Base-by-base conservation (phyloP, 2,329 filamentous ascomycete genomes). In the Coniochaeta prunicola region DNA sequence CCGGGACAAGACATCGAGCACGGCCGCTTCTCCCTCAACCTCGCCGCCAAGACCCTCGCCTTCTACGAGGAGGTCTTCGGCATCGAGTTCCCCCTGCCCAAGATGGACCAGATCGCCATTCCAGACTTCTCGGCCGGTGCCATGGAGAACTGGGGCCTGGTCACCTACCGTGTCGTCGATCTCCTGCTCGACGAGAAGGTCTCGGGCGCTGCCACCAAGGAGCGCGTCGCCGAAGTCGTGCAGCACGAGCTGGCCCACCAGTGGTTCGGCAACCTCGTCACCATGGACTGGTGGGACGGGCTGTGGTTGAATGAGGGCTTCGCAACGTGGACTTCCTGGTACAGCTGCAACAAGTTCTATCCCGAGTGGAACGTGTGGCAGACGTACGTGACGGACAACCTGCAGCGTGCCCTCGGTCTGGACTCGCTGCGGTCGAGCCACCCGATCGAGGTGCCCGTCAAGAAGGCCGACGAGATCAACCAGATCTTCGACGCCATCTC, bases 331-430 rank as follows among this genome's bases (percentile, higher is more conserved):
- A n/a, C 10, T 1, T 17, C 19, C 77, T 92, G 71, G 90, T 94
- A 94, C 76, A 92, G 90, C 48, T 96, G 91, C 81, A 93, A 97
- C 72, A 83, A 84, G 59, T 97, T 97, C 79, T 97, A 92, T 75
- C 93, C 93, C 9, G 93, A 97, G 74, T 97, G 93, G 93, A 96
- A 96, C 75, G 91, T 97, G 15, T 97, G 93, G 93, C 86, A 97
- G 74, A 88, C 87, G 30, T 97, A 96, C 71, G 92, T 97, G 59
- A 92, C 90, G 33, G 92, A 97, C 69, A 96, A 91, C 68, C 82
- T 97, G 59, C 91, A 96, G 71, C 88, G 90, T 63, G 93, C 93
- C 1, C 80, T 97, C 38, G 87, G 88, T 24, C 83, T 97, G 6
- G 93, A 97, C 73, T 96, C 92, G 3, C 78, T 97, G 57, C 86